phyloP scores from a whole-genome alignment of 805 yeast genomes.

The Hanseniaspora hatyaiensis region DNA sequence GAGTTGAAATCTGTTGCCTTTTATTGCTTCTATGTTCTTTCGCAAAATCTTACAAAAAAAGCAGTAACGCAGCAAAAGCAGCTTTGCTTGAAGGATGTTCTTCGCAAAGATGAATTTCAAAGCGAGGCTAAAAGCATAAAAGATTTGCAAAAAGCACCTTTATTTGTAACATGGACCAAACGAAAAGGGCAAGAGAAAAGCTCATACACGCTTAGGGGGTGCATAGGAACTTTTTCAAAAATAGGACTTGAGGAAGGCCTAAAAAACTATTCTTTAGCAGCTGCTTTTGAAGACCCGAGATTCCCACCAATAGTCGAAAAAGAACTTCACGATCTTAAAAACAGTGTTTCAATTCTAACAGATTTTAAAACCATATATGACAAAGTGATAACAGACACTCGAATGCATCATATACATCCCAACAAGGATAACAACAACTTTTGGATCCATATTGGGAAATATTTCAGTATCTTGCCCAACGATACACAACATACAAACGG shows the following conservation, averaged over 20 bases:
- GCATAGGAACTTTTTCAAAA: slow-evolving; percentile 78
- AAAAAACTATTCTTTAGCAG: slow-evolving; percentile 45
- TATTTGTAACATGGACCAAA: slow-evolving; percentile 79
- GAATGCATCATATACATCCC: slow-evolving; percentile 18
- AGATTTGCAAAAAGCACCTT: slow-evolving; percentile 35
- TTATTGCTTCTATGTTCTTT: not conserved
- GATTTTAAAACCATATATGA: slow-evolving; percentile 31
- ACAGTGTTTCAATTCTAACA: slow-evolving; percentile 28
- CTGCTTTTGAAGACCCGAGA: slow-evolving; percentile 70
- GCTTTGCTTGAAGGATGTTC: slow-evolving; percentile 20
- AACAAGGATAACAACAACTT: slow-evolving; percentile 42
- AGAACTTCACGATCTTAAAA: slow-evolving; percentile 45
- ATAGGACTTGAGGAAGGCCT: slow-evolving; percentile 48
- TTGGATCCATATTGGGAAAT: slow-evolving; percentile 40
- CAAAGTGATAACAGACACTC: slow-evolving; percentile 53
- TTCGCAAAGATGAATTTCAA: not conserved
- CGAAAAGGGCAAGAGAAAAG: slow-evolving; percentile 29
- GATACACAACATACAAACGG: slow-evolving; percentile 57
- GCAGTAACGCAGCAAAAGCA: not conserved
- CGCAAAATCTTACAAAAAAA: not conserved
- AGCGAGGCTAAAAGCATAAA: not conserved
- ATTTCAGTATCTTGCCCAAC: slow-evolving; percentile 6
- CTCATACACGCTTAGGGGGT: slow-evolving; percentile 54
- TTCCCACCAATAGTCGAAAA: slow-evolving; percentile 48
- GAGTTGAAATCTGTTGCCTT: no score